Conservation (phyloP, 2,329 filamentous ascomycete genomes). For the Allantophomopsis lycopodina region DNA sequence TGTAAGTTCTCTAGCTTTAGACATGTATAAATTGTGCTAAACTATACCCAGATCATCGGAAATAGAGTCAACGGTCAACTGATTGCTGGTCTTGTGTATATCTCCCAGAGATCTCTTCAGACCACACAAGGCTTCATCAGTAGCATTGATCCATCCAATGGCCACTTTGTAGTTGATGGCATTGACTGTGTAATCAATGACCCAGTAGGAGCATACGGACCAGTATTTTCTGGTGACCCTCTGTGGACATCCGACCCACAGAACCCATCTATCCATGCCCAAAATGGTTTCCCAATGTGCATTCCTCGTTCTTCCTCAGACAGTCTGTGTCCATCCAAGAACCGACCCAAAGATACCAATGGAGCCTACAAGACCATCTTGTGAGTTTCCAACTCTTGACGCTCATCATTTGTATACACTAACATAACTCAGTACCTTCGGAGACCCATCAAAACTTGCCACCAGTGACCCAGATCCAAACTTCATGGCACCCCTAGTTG, state of each 20-base stretch:
- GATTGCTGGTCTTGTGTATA: slow-evolving; percentile 10
- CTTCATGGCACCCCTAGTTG: slow-evolving; percentile 24
- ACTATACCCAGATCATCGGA: not conserved
- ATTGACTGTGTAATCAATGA: slow-evolving; percentile 22
- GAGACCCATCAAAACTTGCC: slow-evolving; percentile 3
- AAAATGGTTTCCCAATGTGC: slow-evolving; percentile 38
- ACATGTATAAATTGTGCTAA: too few relatives aligned
- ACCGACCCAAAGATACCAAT: slow-evolving; percentile 15
- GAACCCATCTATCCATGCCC: slow-evolving; percentile 30
- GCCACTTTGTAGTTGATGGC: slow-evolving; percentile 6
- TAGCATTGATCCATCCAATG: slow-evolving; percentile 7
- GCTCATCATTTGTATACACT: too few relatives aligned
- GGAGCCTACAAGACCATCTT: not conserved
- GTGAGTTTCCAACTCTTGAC: too few relatives aligned
- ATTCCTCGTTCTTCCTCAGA: slow-evolving; percentile 27
- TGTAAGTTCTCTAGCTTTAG: too few relatives aligned
- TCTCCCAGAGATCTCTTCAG: slow-evolving; percentile 7
- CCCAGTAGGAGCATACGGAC: slow-evolving; percentile 27
- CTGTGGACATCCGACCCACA: slow-evolving; percentile 32
- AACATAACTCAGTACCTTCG: slow-evolving; percentile 1
- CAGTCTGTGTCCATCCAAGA: slow-evolving; percentile 21
- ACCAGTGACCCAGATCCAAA: slow-evolving; percentile 19
- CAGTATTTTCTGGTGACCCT: slow-evolving; percentile 21
- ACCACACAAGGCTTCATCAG: slow-evolving; percentile 9
- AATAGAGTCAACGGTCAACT: slow-evolving; percentile 5